Evolutionary conservation across 2,329 filamentous ascomycete genomes (phyloP).

Genomic region (Triangularia verruculosa): DNA sequence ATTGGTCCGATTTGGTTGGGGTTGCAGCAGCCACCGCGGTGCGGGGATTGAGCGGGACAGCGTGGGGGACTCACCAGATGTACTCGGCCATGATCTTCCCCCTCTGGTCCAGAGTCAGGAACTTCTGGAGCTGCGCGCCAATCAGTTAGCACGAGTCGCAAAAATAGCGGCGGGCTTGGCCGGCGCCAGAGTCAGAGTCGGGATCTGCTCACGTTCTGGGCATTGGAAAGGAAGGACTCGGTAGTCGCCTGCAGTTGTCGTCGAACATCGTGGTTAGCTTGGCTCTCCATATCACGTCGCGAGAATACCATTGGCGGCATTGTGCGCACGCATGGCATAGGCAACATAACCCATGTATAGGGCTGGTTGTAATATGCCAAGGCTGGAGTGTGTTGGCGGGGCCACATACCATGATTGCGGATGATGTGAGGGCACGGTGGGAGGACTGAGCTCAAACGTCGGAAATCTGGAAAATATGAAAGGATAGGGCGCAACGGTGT

Average conservation of each 20-base stretch:
- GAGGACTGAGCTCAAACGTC: not conserved
- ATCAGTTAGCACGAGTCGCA: constrained; percentile 9
- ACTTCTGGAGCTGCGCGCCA: constrained; percentile 74
- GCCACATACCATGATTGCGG: constrained; percentile 1
- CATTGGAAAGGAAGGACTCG: not conserved
- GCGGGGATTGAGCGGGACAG: not conserved
- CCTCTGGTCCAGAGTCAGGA: constrained; percentile 85
- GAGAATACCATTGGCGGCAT: not conserved
- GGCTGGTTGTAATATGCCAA: not conserved
- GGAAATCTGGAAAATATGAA: not conserved
- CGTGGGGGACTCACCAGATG: constrained; percentile 56
- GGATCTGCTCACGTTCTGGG: constrained; percentile 15
- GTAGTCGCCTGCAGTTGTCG: constrained; percentile 1
- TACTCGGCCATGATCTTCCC: constrained; percentile 91
- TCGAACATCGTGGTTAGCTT: not conserved
- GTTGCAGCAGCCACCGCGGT: not conserved
- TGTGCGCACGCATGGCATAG: not conserved
- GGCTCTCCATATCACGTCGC: not conserved
- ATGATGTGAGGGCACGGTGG: not conserved
- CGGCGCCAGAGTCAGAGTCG: not conserved
- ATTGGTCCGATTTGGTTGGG: not conserved
- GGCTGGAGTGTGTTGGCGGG: not conserved
- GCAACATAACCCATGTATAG: not conserved
- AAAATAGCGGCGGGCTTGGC: not conserved
- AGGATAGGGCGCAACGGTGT: not conserved